Evolutionary conservation across 768 basidiomycete genomes (phyloP).

Genomic region (Multifurca ochricompacta): DNA sequence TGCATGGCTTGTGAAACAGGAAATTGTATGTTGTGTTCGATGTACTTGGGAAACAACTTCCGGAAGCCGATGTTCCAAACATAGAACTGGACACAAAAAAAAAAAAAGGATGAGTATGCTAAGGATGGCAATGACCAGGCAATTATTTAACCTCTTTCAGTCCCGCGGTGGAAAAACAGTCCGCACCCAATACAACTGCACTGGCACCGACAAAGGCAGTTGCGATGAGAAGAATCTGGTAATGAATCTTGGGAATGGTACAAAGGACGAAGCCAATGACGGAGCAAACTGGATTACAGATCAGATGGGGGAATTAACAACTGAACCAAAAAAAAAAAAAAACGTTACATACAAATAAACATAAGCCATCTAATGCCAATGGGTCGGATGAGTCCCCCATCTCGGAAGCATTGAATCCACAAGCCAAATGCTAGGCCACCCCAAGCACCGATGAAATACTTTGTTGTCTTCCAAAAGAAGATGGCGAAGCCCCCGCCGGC

Average conservation of each 20-base stretch:
- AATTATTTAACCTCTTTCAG: slow-evolving; percentile 73
- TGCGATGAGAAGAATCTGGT: slow-evolving; percentile 76
- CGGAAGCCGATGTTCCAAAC: slow-evolving; percentile 91
- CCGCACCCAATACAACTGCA: slow-evolving; percentile 86
- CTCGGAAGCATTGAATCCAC: slow-evolving; percentile 79
- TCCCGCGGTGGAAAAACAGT: slow-evolving; percentile 87
- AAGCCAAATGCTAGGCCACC: slow-evolving; percentile 83
- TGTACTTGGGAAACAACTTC: slow-evolving; percentile 70
- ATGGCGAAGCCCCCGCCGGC: slow-evolving; percentile 81
- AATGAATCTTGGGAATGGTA: slow-evolving; percentile 81
- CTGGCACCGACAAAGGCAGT: slow-evolving; percentile 88
- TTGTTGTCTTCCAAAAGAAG: slow-evolving; percentile 88
- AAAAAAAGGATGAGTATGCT: slow-evolving; percentile 2
- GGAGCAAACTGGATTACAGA: slow-evolving; percentile 43
- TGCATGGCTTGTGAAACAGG: slow-evolving; percentile 87
- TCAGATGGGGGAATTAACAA: slow-evolving; percentile 21
- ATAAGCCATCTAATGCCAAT: slow-evolving; percentile 85
- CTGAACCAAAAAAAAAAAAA: slow-evolving; percentile 9
- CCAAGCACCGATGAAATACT: slow-evolving; percentile 76
- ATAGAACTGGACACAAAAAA: slow-evolving; percentile 62
- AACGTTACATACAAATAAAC: slow-evolving; percentile 57
- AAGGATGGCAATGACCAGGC: not conserved
- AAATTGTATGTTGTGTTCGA: slow-evolving; percentile 57
- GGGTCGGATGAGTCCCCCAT: slow-evolving; percentile 72
- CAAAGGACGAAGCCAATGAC: slow-evolving; percentile 76